Evolutionary conservation across 768 basidiomycete species (phyloP), one percentile per base, ranked within the genome.

Genomic region (Naganishia vaughanmartiniae): DNA sequence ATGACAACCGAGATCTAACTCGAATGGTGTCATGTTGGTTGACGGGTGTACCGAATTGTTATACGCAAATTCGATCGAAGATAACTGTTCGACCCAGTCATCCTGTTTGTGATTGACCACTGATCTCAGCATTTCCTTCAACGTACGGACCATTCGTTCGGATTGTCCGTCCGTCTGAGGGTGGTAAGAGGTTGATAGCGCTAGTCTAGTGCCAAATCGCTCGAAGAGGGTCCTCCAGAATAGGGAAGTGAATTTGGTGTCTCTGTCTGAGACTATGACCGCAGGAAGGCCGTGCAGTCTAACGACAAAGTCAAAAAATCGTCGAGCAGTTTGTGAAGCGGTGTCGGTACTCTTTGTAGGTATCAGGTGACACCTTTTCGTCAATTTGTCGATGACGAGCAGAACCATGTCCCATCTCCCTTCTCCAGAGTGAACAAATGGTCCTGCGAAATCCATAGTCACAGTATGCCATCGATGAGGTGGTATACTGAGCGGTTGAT

Each of bases 151-250:
- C n/a, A n/a, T n/a, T n/a, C n/a, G n/a, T n/a, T n/a, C n/a, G n/a
- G n/a, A n/a, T n/a, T n/a, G n/a, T n/a, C n/a, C n/a, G n/a, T n/a
- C n/a, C n/a, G n/a, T n/a, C 66, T 85, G 75, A 0, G 84, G 84
- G 68, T 85, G 84, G 67, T 80, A 85, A 2, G 83, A 73, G 0
- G 81, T 82, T 0, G 83, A 84, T 80, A 85, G 80, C 0, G 74
- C 74, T 0, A 81, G 73, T 26, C 81, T 74, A 0, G 77, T 73
- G 7, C 81, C 80, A 1, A 80, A 65, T 9, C 76, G 74, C 48
- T 71, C 54, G 69, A 83, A 75, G 0, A 85, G 72, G 10, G 78
- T 74, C 11, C 66, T 57, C 85, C 84, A 85, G 70, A 85, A 85
- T 0, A 54, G 66, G 66, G 73, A 63, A 66, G 83, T 85, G 73